phyloP scores from a whole-genome alignment of 257 asterid species.

The Solanum paucissectum region DNA sequence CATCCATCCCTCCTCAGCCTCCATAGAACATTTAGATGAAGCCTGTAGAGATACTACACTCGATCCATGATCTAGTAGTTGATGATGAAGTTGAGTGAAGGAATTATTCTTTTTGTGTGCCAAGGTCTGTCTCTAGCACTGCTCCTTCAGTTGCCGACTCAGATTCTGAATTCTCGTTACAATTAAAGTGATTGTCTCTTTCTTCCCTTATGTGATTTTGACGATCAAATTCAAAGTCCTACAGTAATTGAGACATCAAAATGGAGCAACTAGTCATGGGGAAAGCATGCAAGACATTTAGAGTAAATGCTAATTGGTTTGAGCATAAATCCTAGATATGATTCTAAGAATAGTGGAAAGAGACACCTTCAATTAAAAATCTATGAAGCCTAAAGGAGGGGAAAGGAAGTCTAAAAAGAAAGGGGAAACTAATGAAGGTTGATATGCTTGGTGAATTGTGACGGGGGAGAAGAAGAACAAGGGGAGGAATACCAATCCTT shows the following conservation, averaged over 20 bases:
- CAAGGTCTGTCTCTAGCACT: background rate
- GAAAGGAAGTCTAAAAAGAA: background rate
- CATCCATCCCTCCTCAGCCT: background rate
- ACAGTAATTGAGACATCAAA: background rate
- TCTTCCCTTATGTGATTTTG: background rate
- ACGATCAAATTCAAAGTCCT: background rate
- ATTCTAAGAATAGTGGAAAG: background rate
- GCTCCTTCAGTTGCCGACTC: background rate
- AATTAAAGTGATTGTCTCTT: background rate
- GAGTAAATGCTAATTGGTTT: background rate
- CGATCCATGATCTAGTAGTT: background rate
- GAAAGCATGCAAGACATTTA: background rate
- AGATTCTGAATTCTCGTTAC: background rate
- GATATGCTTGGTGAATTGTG: background rate
- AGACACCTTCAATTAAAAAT: background rate
- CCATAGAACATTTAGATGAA: background rate
- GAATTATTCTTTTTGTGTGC: background rate
- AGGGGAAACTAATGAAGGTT: background rate
- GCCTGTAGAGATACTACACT: background rate
- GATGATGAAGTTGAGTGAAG: background rate
- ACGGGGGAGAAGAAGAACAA: background rate
- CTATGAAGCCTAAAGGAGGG: background rate
- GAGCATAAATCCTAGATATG: background rate
- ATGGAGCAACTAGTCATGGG: background rate
- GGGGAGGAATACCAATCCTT: background rate